A percentile compares a stretch with the other conserved stretches of the same genome.
Evolutionary conservation across 305 asterid genomes (phyloP).

Genomic region (Solanum aculeatissimum): DNA sequence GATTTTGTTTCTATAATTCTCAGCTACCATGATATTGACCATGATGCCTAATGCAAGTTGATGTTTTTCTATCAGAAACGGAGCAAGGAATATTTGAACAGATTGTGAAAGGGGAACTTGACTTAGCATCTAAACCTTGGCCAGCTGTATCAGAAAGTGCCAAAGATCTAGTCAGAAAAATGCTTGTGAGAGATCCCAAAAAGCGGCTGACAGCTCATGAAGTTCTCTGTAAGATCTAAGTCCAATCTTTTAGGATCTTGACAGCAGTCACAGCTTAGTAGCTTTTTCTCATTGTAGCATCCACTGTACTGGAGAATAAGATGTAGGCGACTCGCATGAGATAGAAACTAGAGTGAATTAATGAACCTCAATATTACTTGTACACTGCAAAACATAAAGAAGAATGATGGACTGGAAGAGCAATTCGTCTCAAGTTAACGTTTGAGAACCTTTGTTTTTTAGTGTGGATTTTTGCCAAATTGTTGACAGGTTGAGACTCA

Average conservation of each 20-base stretch:
- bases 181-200: conserved; percentile 67
- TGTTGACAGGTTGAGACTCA: background rate
- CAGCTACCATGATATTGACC: background rate
- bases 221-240: conserved; percentile 54
- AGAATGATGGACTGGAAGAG: background rate
- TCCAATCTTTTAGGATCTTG: background rate
- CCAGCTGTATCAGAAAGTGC: conserved; percentile 73
- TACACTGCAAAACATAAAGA: background rate
- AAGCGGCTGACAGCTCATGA: conserved; percentile 61
- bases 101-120: conserved; percentile 71
- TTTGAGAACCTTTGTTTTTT: background rate
- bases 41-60: background rate
- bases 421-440: background rate
- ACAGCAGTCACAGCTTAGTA: background rate
- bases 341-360: background rate
- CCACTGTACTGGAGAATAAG: background rate
- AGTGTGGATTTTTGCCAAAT: background rate
- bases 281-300: background rate
- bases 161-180: conserved; percentile 62
- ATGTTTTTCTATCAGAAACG: conserved; percentile 35
- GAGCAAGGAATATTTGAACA: conserved; percentile 84
- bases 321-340: background rate
- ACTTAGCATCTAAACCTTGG: conserved; percentile 83
- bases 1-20: background rate
- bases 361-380: background rate